Conservation (phyloP, 805 yeast species). For the Saccharomycopsis sp. region DNA sequence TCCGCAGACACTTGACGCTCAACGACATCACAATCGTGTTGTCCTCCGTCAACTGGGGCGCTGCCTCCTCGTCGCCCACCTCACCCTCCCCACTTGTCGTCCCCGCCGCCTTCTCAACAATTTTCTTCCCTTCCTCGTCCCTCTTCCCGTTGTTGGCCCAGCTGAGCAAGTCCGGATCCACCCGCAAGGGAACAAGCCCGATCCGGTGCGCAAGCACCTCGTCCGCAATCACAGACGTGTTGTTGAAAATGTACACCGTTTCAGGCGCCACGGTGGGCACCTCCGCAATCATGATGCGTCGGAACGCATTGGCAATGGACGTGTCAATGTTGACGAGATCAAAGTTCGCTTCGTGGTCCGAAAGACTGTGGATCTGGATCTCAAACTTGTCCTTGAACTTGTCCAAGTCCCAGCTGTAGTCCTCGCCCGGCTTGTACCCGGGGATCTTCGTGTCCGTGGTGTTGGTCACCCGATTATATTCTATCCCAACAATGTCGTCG, state of each 20-base stretch:
- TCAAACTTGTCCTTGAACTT: conserved; percentile 61
- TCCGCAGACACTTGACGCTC: conserved; percentile 75
- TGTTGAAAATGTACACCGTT: conserved; percentile 80
- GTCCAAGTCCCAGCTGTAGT: conserved; percentile 75
- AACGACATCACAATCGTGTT: conserved; percentile 82
- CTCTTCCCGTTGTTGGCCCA: conserved; percentile 70
- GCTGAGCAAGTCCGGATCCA: conserved; percentile 78
- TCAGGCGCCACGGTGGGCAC: conserved; percentile 96
- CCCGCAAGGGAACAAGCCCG: conserved; percentile 83
- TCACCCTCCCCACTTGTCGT: too few relatives aligned
- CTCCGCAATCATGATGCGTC: conserved; percentile 94
- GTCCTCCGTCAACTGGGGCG: conserved; percentile 79
- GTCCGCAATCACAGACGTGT: conserved; percentile 94
- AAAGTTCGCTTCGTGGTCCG: conserved; percentile 70
- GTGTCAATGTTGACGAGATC: conserved; percentile 84
- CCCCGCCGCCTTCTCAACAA: too few relatives aligned
- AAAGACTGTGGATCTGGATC: conserved; percentile 55
- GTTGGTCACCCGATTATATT: conserved; percentile 84
- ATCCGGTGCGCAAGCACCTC: conserved; percentile 94
- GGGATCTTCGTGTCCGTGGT: conserved; percentile 89
- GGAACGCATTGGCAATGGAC: conserved; percentile 89
- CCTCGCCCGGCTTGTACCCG: conserved; percentile 60
- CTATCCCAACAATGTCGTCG: conserved; percentile 66
- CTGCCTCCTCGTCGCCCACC: too few relatives aligned
- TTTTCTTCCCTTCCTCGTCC: conserved; percentile 49